Evolutionary conservation across 1,284 basidiomycete genomes (phyloP).

Genomic region (Moniliophthora roreri): DNA sequence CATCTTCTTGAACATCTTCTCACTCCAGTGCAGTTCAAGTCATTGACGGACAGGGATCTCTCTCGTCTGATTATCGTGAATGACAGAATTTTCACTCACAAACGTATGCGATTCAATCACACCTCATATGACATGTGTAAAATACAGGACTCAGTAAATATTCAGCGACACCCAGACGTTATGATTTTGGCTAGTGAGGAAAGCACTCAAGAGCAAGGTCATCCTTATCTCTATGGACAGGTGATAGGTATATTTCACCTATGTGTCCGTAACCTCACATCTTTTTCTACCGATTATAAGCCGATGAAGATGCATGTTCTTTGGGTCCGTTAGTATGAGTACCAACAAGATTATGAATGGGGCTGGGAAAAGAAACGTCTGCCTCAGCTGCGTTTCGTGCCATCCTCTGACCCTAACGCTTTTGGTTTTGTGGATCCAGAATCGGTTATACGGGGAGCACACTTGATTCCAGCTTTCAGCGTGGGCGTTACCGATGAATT

Average conservation of each 20-base stretch:
- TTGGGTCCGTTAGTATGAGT: constrained; percentile 29
- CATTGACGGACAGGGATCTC: too few species aligned
- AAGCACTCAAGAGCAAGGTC: constrained; percentile 5
- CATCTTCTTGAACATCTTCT: too few species aligned
- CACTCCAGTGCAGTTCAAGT: too few species aligned
- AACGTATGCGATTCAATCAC: constrained; percentile 26
- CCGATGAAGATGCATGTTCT: constrained; percentile 22
- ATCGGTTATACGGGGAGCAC: constrained; percentile 25
- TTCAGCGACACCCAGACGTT: constrained; percentile 25
- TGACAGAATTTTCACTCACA: constrained; percentile 20
- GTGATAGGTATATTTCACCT: constrained; percentile 32
- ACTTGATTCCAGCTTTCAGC: constrained; percentile 29
- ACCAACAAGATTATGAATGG: constrained; percentile 10
- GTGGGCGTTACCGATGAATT: constrained; percentile 15
- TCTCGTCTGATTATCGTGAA: background rate
- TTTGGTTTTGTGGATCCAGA: constrained; percentile 32
- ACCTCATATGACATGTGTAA: constrained; percentile 32
- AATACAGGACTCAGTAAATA: constrained; percentile 35
- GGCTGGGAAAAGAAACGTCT: constrained; percentile 19
- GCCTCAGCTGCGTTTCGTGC: constrained; percentile 21
- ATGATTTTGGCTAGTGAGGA: constrained; percentile 24
- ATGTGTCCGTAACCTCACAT: constrained; percentile 10
- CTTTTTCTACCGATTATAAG: background rate
- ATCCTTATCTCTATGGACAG: constrained; percentile 30
- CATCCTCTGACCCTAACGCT: constrained; percentile 14